Percentiles rank a stretch among this genome's conserved stretches.
phyloP scores from a whole-genome alignment of 208 protist species.

The Acanthamoeba culbertsoni region DNA sequence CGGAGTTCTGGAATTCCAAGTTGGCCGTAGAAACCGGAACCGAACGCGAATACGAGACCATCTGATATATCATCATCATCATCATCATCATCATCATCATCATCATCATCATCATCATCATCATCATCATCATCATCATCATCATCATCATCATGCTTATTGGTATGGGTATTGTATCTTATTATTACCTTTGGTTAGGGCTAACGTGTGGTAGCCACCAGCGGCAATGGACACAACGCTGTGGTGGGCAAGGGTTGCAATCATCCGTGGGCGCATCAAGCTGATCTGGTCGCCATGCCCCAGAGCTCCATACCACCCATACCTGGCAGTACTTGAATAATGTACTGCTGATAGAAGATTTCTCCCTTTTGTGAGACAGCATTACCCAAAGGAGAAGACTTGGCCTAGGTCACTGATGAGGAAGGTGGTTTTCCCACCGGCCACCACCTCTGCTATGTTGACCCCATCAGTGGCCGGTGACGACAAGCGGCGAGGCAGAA shows the following conservation, averaged over 20 bases:
- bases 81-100: background rate
- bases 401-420: background rate
- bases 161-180: background rate
- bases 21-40: conserved; percentile 6
- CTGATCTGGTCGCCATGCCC: background rate
- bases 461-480: background rate
- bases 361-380: background rate
- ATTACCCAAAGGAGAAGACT: background rate
- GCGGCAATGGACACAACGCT: background rate
- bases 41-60: background rate
- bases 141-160: too few relatives aligned
- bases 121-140: background rate
- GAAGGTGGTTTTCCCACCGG: background rate
- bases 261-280: background rate
- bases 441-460: background rate
- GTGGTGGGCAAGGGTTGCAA: background rate
- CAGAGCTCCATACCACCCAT: background rate
- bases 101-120: background rate
- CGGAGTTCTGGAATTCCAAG: background rate
- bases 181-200: background rate
- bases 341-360: background rate
- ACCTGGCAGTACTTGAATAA: background rate
- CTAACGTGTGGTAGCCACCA: background rate
- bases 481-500: background rate
- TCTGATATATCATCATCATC: background rate